Evolutionary conservation across 208 protist species (phyloP), one percentile per base, ranked within the genome.

Genomic region (Leptomonas seymouri): DNA sequence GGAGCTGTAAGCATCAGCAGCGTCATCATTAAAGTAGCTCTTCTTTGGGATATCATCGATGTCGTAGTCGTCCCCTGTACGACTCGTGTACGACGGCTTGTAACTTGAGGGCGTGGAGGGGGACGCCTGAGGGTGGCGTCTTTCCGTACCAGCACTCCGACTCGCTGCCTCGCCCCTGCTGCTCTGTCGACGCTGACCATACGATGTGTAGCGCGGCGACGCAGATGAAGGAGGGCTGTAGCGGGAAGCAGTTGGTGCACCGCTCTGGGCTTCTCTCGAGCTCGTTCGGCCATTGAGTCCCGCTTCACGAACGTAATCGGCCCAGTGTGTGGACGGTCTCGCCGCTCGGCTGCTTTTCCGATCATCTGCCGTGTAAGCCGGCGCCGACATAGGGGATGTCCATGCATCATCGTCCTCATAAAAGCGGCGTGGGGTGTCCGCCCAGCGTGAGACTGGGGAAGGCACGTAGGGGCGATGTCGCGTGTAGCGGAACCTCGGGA

Each of bases 221-320:
- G 60, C 30, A 15, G 21, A 36, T 21, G 58, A 23, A 12, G 53
- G 6, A 21, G 30, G n/a, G 18, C 42, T 25, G 23, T 12, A 39
- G 57, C 23, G 1, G 36, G 49, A 46, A 39, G n/a, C n/a, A 25
- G 44, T 50, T 27, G 28, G 15, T 25, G 49, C 25, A 23, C n/a
- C 14, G 34, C 6, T 31, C 14, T 54, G 5, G 46, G 21, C 60
- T 6, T 34, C 58, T 41, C 44, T 1, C 9, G 48, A 11, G 41
- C 51, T 54, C 20, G 21, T 34, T 7, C 65, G 51, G 36, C 36
- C 59, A 12, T 57, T 65, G 12, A 50, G 63, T 60, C 51, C 62
- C 11, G 80, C 70, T 1, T 62, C 72, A 25, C 68, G 72, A 2
- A 83, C 73, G 67, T 83, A 86, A 62, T 83, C 81, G 9, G 12